Evolutionary conservation across 176 grass and related monocot genomes (phyloP).

Genomic region (Musa schizocarpa): DNA sequence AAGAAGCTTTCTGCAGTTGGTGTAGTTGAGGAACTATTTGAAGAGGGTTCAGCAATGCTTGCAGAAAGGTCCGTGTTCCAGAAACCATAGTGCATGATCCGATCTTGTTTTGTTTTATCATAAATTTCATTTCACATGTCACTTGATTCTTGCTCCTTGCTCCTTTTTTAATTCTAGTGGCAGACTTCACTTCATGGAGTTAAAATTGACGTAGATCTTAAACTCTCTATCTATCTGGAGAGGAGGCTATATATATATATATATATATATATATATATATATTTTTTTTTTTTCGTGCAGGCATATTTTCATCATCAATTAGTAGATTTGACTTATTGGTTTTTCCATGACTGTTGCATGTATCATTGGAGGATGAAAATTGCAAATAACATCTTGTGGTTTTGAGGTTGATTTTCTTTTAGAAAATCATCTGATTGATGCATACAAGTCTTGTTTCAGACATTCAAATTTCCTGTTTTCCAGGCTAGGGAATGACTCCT

Average conservation of each 20-base stretch:
- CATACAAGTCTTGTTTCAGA: not conserved
- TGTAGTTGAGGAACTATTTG: conserved; percentile 76
- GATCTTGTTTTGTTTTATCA: not conserved
- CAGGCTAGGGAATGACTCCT: conserved; percentile 63
- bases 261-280: too few species aligned
- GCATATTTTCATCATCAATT: too few species aligned
- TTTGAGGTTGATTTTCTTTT: not conserved
- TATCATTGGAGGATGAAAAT: not conserved
- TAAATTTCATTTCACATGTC: not conserved
- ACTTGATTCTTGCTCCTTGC: not conserved
- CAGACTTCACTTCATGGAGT: not conserved
- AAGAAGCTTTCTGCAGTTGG: conserved; percentile 61
- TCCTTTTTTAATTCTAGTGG: not conserved
- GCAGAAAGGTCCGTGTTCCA: conserved; percentile 55
- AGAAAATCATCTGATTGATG: not conserved
- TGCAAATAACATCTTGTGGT: not conserved
- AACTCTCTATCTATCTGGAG: too few species aligned
- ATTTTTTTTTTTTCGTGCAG: too few species aligned
- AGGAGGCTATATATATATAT: too few species aligned
- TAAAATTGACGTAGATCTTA: too few species aligned
- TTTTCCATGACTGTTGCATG: not conserved
- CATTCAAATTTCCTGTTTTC: not conserved
- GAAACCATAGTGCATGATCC: too few species aligned
- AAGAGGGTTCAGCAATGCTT: conserved; percentile 97
- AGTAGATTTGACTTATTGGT: too few species aligned